phyloP scores from a whole-genome alignment of 1,139 yeast species.

The Blastobotrys petasosporus region DNA sequence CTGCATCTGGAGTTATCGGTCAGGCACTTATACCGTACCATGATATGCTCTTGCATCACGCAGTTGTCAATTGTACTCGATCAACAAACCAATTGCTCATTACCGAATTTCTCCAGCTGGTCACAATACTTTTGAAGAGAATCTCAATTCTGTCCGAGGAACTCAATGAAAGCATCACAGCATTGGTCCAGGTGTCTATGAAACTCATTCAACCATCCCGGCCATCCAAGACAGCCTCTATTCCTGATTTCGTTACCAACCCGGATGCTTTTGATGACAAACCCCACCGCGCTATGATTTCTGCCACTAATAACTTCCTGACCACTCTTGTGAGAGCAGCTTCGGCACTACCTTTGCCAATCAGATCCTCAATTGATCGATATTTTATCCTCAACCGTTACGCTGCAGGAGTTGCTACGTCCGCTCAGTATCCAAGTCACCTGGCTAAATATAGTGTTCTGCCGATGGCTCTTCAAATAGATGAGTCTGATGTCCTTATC shows the following conservation, averaged over 20 bases:
- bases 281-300: constrained; percentile 38
- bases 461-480: constrained; percentile 57
- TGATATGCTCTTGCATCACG: constrained; percentile 25
- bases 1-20: constrained; percentile 18
- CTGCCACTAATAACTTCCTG: constrained; percentile 45
- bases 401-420: constrained; percentile 32
- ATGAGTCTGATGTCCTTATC: constrained; percentile 40
- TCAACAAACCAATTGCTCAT: constrained; percentile 9
- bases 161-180: constrained; percentile 13
- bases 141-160: constrained; percentile 18
- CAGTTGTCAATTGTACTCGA: constrained; percentile 14
- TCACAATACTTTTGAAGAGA: constrained; percentile 15
- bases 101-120: constrained; percentile 15
- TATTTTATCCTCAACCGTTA: constrained; percentile 47
- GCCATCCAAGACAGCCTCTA: constrained; percentile 15
- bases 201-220: constrained; percentile 15
- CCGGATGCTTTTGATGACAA: constrained; percentile 49
- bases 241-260: constrained; percentile 69
- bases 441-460: constrained; percentile 54
- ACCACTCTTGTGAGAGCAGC: constrained; percentile 44
- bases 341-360: constrained; percentile 52
- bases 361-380: constrained; percentile 55
- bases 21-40: constrained; percentile 23
- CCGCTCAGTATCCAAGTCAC: constrained; percentile 61
- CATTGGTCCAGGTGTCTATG: constrained; percentile 23